phyloP scores from a whole-genome alignment of 768 basidiomycete species.

The Rickenella mellea region DNA sequence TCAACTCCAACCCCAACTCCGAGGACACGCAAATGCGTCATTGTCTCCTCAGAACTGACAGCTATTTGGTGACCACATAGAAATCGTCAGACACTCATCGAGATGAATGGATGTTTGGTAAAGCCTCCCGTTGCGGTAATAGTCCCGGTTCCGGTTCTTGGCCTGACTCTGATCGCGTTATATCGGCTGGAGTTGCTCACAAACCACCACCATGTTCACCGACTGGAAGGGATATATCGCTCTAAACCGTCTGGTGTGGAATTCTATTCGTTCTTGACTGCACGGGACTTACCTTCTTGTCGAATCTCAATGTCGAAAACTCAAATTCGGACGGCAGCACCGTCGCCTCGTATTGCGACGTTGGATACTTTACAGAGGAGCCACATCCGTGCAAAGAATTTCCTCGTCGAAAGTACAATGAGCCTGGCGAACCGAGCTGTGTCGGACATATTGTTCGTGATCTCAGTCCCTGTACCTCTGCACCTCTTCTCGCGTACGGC shows the following conservation, averaged over 20 bases:
- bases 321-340: no score
- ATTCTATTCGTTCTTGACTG: not conserved
- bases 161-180: no score
- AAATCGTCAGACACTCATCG: no score
- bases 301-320: constrained; percentile 1
- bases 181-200: no score
- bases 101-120: no score
- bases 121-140: no score
- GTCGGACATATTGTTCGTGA: constrained; percentile 42
- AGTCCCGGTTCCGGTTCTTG: no score
- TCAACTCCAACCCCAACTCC: constrained; percentile 68
- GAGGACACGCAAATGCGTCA: constrained; percentile 65
- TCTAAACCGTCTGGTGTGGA: constrained; percentile 32
- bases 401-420: constrained; percentile 41
- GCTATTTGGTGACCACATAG: no score
- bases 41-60: no score
- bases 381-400: constrained; percentile 29
- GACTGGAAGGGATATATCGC: constrained; percentile 27
- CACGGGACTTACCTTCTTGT: not conserved
- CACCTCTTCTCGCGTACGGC: constrained; percentile 47
- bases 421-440: constrained; percentile 45
- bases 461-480: no score
- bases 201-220: constrained; percentile 6
- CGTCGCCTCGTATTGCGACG: constrained; percentile 47
- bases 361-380: constrained; percentile 11